Percentiles rank a stretch among this genome's conserved stretches.
Conservation (phyloP, 169 alveolate species). For the Eimeria zaria region DNA sequence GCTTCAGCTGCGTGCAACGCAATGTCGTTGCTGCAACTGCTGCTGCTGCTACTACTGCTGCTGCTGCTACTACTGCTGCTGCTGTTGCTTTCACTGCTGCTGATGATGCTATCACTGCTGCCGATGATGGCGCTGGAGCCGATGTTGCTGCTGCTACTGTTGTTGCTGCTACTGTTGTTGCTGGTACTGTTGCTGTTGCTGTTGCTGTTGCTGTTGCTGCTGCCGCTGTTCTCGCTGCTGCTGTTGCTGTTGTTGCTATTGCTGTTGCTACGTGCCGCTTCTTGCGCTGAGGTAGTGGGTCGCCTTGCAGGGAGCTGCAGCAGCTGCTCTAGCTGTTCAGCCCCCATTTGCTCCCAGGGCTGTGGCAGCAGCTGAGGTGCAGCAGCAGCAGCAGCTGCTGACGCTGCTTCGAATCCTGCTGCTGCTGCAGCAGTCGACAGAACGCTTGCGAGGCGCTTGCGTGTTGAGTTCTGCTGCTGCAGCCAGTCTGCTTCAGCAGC, state of each 20-base stretch:
- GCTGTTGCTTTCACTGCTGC: not conserved
- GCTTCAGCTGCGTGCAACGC: conserved; percentile 4
- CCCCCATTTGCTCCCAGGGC: conserved; percentile 26
- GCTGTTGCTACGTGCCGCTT: not conserved
- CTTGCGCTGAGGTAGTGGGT: not conserved
- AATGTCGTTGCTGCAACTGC: not conserved
- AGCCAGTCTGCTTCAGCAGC: conserved; percentile 10
- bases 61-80: conserved; percentile 16
- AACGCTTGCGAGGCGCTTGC: conserved; percentile 1
- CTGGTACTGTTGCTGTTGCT: too few species aligned
- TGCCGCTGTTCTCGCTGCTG: too few species aligned
- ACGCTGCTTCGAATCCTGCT: conserved; percentile 23
- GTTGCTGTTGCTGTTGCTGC: too few species aligned
- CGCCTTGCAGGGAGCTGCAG: not conserved
- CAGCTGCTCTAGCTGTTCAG: conserved; percentile 2
- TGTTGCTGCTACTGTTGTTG: too few species aligned
- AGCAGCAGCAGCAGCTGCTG: conserved; percentile 27
- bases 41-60: conserved; percentile 33
- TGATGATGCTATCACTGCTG: too few species aligned
- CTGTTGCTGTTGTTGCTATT: not conserved
- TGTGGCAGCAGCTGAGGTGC: not conserved
- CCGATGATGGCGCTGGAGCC: too few species aligned
- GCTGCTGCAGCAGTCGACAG: conserved; percentile 31
- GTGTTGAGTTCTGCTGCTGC: conserved; percentile 26
- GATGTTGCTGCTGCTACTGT: too few species aligned